Evolutionary conservation across 176 grass and related monocot species (phyloP).

Genomic region (Oryza brachyantha): DNA sequence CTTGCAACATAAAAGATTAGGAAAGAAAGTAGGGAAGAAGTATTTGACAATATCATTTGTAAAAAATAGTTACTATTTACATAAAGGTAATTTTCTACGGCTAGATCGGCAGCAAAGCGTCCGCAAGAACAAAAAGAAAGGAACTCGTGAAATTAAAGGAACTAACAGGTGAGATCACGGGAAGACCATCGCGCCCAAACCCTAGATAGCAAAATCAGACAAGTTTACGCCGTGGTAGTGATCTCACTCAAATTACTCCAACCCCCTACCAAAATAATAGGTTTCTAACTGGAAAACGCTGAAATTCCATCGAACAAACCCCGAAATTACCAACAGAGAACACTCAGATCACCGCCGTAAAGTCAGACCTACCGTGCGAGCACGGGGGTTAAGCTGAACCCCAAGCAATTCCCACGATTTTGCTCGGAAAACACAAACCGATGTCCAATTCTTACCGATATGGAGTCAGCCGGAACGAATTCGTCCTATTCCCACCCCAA

Average conservation of each 20-base stretch:
- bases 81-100: not conserved
- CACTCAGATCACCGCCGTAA: slow-evolving; percentile 15
- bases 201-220: not conserved
- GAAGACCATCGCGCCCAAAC: slow-evolving; percentile 11
- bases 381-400: not conserved
- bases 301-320: slow-evolving; percentile 12
- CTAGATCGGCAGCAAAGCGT: not conserved
- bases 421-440: not conserved
- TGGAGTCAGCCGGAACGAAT: not conserved
- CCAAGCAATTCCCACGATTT: not conserved
- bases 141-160: not conserved
- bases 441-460: not conserved
- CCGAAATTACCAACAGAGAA: not conserved
- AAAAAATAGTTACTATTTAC: not conserved
- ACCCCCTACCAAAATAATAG: not conserved
- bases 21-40: not conserved
- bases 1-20: not conserved
- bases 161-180: not conserved
- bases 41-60: not conserved
- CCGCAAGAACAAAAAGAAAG: not conserved
- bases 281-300: not conserved
- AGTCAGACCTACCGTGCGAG: not conserved
- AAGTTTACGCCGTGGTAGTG: not conserved
- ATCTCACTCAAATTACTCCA: not conserved
- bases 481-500: not conserved